A percentile compares a stretch with the other conserved stretches of the same genome.
These are phyloP conservation scores for Fusarium paranaense DNA, from an alignment of 2,329 filamentous ascomycete species.

Conservation along the genomic window DNA sequence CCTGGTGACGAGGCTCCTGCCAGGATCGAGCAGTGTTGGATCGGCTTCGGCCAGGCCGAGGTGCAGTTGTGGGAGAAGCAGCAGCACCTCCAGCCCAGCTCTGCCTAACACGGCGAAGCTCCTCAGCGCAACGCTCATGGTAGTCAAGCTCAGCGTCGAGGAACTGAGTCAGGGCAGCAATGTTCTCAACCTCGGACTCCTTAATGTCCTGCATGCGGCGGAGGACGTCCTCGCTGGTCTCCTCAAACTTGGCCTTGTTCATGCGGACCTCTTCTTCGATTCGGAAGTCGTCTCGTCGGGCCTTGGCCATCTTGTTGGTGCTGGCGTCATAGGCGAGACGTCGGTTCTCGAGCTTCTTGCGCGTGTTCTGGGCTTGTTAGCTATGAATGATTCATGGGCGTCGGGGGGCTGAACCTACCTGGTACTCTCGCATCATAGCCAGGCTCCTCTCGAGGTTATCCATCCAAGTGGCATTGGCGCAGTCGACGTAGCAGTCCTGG, in stretches of 20 bases:
- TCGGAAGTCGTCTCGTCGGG: conserved; percentile 92
- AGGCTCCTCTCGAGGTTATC: conserved; percentile 91
- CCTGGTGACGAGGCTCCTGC: conserved; percentile 52
- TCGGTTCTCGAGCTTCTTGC: conserved; percentile 93
- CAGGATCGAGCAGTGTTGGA: conserved; percentile 63
- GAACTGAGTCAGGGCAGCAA: conserved; percentile 82
- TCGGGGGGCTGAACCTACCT: conserved; percentile 67
- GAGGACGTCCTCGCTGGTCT: conserved; percentile 90
- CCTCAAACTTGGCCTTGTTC: conserved; percentile 96
- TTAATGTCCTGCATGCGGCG: conserved; percentile 97
- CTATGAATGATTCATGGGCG: neutral
- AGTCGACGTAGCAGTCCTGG: conserved; percentile 84
- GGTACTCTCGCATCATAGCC: conserved; percentile 97
- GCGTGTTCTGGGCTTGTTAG: conserved; percentile 67
- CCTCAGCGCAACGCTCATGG: conserved; percentile 89
- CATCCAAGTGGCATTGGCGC: conserved; percentile 86
- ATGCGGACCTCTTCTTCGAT: conserved; percentile 91
- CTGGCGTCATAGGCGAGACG: conserved; percentile 92
- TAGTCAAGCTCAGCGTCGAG: conserved; percentile 91
- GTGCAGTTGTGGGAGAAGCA: conserved; percentile 36
- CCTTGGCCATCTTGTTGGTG: conserved; percentile 90
- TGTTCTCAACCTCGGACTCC: conserved; percentile 86
- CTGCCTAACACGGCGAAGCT: conserved; percentile 70
- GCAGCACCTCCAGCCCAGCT: conserved; percentile 54
- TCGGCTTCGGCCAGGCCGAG: conserved; percentile 50